Percentiles rank a stretch among this genome's conserved stretches.
Evolutionary conservation across 768 basidiomycete species (phyloP).

Genomic region (Lactarius trivialis): DNA sequence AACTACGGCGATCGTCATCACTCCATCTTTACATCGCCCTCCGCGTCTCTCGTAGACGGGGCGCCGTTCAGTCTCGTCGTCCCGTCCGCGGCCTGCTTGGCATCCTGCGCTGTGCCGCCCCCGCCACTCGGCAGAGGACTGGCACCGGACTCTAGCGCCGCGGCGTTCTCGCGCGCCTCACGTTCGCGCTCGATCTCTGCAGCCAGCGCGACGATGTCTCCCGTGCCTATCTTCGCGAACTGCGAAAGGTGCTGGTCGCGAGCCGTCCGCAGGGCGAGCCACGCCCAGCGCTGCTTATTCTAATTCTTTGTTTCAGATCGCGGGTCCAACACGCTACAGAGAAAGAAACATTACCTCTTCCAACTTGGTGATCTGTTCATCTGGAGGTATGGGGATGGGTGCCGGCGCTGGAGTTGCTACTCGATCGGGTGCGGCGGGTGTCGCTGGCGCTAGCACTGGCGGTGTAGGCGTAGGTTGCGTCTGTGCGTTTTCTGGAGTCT

Average conservation of each 20-base stretch:
- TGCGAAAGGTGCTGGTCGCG: slow-evolving; percentile 68
- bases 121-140: slow-evolving; percentile 14
- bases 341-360: slow-evolving; percentile 48
- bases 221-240: slow-evolving; percentile 77
- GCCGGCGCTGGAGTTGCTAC: slow-evolving; percentile 28
- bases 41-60: slow-evolving; percentile 17
- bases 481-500: slow-evolving; percentile 27
- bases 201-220: slow-evolving; percentile 47
- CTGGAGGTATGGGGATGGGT: slow-evolving; percentile 31
- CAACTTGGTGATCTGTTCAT: slow-evolving; percentile 48
- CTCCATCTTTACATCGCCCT: slow-evolving; percentile 30
- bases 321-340: background rate
- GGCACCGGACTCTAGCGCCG: slow-evolving; percentile 24
- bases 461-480: slow-evolving; percentile 27
- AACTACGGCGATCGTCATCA: slow-evolving; percentile 4
- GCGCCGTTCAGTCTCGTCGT: slow-evolving; percentile 12
- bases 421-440: slow-evolving; percentile 18
- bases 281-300: slow-evolving; percentile 74
- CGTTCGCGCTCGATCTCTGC: slow-evolving; percentile 33
- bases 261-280: slow-evolving; percentile 74
- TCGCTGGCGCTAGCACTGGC: slow-evolving; percentile 5
- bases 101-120: slow-evolving; percentile 15
- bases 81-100: slow-evolving; percentile 4
- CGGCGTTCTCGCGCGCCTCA: slow-evolving; percentile 31
- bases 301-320: slow-evolving; percentile 27